These are phyloP conservation scores for Tetrapisispora fleetii DNA, from an alignment of 805 yeast genomes.

Conservation along the genomic window DNA sequence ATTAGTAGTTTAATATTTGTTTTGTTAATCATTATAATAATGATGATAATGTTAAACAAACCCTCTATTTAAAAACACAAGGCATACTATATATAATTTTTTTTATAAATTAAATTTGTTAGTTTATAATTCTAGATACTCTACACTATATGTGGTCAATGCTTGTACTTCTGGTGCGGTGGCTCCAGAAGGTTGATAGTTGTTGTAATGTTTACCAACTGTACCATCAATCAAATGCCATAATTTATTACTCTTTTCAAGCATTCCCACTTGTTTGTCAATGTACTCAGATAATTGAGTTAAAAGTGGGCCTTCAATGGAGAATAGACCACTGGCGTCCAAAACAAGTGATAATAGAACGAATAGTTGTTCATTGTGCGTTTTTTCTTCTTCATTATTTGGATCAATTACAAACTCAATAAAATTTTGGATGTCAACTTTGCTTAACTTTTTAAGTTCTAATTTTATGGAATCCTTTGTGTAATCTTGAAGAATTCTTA, in stretches of 20 bases:
- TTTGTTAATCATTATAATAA: too few relatives aligned
- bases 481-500: slow-evolving; percentile 57
- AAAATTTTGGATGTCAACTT: slow-evolving; percentile 26
- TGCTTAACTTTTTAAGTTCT: slow-evolving; percentile 29
- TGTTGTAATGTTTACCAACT: slow-evolving; percentile 2
- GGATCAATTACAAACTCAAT: slow-evolving; percentile 26
- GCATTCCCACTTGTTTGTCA: slow-evolving; percentile 18
- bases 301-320: slow-evolving; percentile 22
- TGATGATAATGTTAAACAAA: too few relatives aligned
- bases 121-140: slow-evolving; percentile 19
- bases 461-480: slow-evolving; percentile 49
- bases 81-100: background rate
- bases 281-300: slow-evolving; percentile 17
- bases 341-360: slow-evolving; percentile 24
- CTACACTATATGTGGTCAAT: slow-evolving; percentile 23
- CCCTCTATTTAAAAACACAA: too few relatives aligned
- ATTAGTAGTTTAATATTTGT: too few relatives aligned
- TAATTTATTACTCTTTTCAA: slow-evolving; percentile 24
- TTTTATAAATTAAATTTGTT: background rate
- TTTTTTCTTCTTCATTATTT: slow-evolving; percentile 13
- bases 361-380: slow-evolving; percentile 21
- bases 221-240: slow-evolving; percentile 21
- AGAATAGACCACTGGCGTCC: slow-evolving; percentile 29
- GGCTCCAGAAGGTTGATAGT: slow-evolving; percentile 4
- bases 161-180: slow-evolving; percentile 8